Conservation (phyloP, 2,329 filamentous ascomycete genomes). For the Sporothrix dimorphospora region DNA sequence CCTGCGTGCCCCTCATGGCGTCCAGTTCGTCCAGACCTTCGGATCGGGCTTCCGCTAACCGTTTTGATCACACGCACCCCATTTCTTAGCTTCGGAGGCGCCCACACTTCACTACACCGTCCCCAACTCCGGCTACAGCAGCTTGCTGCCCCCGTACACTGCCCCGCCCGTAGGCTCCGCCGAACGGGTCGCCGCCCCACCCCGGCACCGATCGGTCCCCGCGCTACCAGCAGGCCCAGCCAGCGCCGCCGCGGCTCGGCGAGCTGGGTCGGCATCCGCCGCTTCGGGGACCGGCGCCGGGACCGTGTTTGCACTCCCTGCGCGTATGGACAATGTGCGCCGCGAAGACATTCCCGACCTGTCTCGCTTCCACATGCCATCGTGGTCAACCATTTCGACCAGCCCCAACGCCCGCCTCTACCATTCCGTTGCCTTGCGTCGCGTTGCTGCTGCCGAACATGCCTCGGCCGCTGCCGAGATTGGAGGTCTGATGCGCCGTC, state of each 20-base stretch:
- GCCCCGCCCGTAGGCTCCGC: conserved; percentile 39
- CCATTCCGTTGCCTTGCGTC: conserved; percentile 64
- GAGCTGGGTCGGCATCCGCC: conserved; percentile 23
- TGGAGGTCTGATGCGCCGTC: conserved; percentile 38
- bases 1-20: background rate
- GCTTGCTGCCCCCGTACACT: conserved; percentile 57
- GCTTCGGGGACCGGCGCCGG: conserved; percentile 45
- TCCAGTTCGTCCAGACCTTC: conserved; percentile 13
- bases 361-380: conserved; percentile 58
- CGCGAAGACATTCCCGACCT: conserved; percentile 49
- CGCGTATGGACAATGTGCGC: conserved; percentile 35
- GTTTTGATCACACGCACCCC: background rate
- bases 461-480: conserved; percentile 42
- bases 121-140: conserved; percentile 41
- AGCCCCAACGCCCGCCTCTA: conserved; percentile 64
- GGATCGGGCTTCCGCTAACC: background rate
- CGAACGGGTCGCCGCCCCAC: conserved; percentile 27
- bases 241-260: conserved; percentile 9
- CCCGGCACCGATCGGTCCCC: conserved; percentile 29
- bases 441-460: conserved; percentile 53
- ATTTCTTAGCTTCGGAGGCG: conserved; percentile 59
- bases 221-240: background rate
- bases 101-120: conserved; percentile 65
- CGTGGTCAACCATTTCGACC: conserved; percentile 60
- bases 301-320: conserved; percentile 31